Evolutionary conservation across 2,329 filamentous ascomycete genomes (phyloP).

Genomic region (Pyricularia grisea): DNA sequence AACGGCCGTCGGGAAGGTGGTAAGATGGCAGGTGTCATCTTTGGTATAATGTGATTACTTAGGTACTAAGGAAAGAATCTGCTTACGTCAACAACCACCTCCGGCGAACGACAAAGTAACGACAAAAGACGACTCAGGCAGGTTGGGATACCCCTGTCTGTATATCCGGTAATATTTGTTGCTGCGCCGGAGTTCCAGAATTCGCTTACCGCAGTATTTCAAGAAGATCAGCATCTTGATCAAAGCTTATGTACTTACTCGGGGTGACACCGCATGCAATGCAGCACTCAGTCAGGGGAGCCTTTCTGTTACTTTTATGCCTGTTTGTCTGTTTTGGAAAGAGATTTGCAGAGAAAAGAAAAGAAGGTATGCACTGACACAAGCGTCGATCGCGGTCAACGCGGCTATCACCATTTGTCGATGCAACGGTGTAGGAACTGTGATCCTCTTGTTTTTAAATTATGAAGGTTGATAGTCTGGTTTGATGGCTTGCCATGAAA

Average conservation of each 20-base stretch:
- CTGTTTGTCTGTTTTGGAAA: no score
- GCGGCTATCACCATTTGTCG: background rate
- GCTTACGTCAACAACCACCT: background rate
- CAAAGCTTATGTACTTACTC: background rate
- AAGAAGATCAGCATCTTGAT: background rate
- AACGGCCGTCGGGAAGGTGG: background rate
- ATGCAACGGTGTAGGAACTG: no score
- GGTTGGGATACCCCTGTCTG: background rate
- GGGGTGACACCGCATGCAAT: background rate
- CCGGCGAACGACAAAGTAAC: background rate
- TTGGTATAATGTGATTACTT: background rate
- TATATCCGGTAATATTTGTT: background rate
- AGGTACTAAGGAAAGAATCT: background rate
- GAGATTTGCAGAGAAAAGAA: background rate
- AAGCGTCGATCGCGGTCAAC: background rate
- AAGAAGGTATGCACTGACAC: background rate
- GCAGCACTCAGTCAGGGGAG: no score
- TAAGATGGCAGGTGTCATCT: background rate
- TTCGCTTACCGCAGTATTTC: background rate
- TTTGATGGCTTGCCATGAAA: background rate
- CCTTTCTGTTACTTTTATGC: background rate
- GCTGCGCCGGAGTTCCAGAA: background rate
- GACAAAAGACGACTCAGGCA: background rate
- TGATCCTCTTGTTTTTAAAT: no score
- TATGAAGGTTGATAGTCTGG: no score